Evolutionary conservation across 2,329 filamentous ascomycete genomes (phyloP).

Genomic region (Microdochium nivale): DNA sequence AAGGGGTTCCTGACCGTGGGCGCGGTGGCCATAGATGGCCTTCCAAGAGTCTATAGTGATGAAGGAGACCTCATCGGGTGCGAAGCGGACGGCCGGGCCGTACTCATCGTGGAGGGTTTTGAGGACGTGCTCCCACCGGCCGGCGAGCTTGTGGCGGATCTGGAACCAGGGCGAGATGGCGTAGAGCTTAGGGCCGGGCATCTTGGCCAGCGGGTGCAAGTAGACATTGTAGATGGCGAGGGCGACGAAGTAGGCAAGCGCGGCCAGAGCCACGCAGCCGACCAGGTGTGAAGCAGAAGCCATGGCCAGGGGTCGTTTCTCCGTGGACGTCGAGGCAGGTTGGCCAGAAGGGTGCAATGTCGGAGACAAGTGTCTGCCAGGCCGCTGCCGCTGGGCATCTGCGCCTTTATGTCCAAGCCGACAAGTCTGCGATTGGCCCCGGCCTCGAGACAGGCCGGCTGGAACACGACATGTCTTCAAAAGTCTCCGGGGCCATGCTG

Average conservation of each 20-base stretch:
- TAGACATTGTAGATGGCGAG: background rate
- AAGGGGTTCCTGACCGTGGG: background rate
- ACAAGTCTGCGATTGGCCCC: too few species aligned
- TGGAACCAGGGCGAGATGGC: background rate
- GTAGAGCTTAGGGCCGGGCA: background rate
- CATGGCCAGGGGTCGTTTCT: too few species aligned
- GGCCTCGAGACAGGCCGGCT: too few species aligned
- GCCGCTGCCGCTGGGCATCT: too few species aligned
- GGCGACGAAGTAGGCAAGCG: background rate
- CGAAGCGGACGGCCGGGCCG: background rate
- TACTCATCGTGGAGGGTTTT: background rate
- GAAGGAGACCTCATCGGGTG: background rate
- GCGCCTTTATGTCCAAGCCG: too few species aligned
- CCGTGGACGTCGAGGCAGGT: too few species aligned
- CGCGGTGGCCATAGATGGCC: background rate
- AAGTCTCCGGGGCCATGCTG: too few species aligned
- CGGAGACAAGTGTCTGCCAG: too few species aligned
- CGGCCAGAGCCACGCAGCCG: too few species aligned
- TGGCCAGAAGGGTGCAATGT: too few species aligned
- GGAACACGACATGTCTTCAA: too few species aligned
- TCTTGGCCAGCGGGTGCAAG: background rate
- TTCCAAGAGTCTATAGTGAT: background rate
- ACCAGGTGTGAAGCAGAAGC: too few species aligned
- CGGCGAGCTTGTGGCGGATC: background rate
- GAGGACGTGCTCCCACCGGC: background rate